Conservation (phyloP, 345 rosid species). For the Gossypium australe region DNA sequence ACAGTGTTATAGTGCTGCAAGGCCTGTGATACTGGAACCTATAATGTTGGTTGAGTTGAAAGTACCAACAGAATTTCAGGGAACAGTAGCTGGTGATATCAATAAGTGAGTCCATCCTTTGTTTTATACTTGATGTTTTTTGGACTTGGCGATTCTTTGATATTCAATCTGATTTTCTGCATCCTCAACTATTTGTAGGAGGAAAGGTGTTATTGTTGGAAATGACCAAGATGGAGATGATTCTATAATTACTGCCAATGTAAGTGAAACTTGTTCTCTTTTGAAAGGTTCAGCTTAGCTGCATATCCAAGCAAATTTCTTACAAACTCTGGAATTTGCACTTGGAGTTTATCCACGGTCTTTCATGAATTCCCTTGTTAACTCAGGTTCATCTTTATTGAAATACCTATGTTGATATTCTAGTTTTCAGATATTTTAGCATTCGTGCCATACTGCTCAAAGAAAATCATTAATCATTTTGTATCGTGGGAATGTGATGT, state of each 20-base stretch:
- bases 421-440: background rate
- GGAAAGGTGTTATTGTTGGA: conserved; percentile 94
- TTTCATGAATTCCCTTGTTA: background rate
- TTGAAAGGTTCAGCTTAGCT: background rate
- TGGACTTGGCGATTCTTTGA: background rate
- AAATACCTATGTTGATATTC: background rate
- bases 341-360: background rate
- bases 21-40: conserved; percentile 91
- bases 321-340: too few species aligned
- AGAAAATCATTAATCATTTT: background rate
- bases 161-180: conserved; percentile 8
- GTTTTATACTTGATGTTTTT: background rate
- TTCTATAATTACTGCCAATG: conserved; percentile 70
- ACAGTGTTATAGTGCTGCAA: conserved; percentile 83
- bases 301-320: background rate
- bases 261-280: conserved; percentile 25
- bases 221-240: conserved; percentile 98
- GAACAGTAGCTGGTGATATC: conserved; percentile 89
- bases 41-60: conserved; percentile 94
- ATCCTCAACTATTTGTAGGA: conserved; percentile 37
- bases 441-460: background rate
- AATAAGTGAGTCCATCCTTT: conserved; percentile 59
- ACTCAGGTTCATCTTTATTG: background rate
- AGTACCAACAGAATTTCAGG: conserved; percentile 96
- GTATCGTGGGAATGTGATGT: background rate